Evolutionary conservation across 2,329 filamentous ascomycete genomes (phyloP).

Genomic region (Sordariomycetes sp.): DNA sequence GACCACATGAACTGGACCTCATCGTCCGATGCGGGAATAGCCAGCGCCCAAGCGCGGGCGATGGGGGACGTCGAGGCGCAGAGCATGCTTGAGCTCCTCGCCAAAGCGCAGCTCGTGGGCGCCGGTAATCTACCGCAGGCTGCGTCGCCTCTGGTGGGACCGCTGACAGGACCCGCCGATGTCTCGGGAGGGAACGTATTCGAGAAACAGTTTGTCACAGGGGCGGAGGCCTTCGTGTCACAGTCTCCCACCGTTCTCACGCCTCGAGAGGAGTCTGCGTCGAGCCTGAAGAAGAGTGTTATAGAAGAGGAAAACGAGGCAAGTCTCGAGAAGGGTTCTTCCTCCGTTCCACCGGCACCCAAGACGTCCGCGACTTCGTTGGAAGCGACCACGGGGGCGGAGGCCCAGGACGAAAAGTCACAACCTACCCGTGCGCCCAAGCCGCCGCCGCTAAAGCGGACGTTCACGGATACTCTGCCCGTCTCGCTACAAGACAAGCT

Average conservation of each 20-base stretch:
- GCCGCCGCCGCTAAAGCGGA: slow-evolving; percentile 64
- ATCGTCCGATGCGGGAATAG: slow-evolving; percentile 56
- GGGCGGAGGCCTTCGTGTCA: slow-evolving; percentile 9
- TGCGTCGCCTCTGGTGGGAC: slow-evolving; percentile 31
- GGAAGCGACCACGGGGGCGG: slow-evolving; percentile 16
- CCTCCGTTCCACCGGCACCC: neutral
- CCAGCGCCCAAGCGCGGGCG: slow-evolving; percentile 70
- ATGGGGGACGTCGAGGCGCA: slow-evolving; percentile 78
- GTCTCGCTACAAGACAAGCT: slow-evolving; percentile 69
- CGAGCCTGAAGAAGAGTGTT: neutral
- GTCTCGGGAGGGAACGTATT: slow-evolving; percentile 68
- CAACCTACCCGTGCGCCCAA: slow-evolving; percentile 35
- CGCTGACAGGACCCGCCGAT: slow-evolving; percentile 69
- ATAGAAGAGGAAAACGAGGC: neutral
- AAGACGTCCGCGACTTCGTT: neutral
- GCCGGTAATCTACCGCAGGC: slow-evolving; percentile 45
- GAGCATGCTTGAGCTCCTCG: slow-evolving; percentile 78
- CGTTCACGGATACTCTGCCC: slow-evolving; percentile 71
- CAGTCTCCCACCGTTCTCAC: slow-evolving; percentile 5
- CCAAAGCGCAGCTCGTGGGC: slow-evolving; percentile 66
- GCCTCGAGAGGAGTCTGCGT: slow-evolving; percentile 4
- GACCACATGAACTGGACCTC: slow-evolving; percentile 73
- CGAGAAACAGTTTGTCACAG: slow-evolving; percentile 54
- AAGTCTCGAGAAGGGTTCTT: neutral
- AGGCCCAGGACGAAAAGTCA: slow-evolving; percentile 36